Evolutionary conservation across 495 filamentous ascomycete species (phyloP), one percentile per base, ranked within the genome.

Genomic region (Xylaria acuta): DNA sequence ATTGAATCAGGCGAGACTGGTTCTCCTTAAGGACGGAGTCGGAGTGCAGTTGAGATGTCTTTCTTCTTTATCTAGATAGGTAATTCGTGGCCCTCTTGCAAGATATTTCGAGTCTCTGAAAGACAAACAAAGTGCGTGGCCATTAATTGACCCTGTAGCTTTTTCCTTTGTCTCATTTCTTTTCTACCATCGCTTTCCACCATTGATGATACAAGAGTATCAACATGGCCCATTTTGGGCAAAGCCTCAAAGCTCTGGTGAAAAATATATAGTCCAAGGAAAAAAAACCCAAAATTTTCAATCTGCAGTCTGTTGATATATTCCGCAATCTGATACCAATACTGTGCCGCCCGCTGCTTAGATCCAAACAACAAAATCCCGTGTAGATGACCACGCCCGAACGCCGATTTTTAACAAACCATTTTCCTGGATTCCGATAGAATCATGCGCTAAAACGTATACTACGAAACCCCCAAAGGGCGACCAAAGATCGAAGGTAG

Each of bases 251-350:
- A 14, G 16, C 41, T 27, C 49, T 16, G 53, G 53, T 56, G 53
- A 56, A 18, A 56, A 32, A 18, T 32, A 56, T 30, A 32, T 30
- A 56, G 25, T 7, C 27, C 51, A 36, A 69, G 18, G 4, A 22
- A 18, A 43, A 34, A 47, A 58, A 49, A 49, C 27, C 25, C 4
- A 45, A 30, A n/a, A n/a, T n/a, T n/a, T n/a, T 34, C 18, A 69
- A n/a, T 62, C 56, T 62, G 67, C 8, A 49, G 41, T 62, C 67
- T 38, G 41, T 45, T 45, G 36, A 59, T 32, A 59, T 45, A 58
- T 58, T 45, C 66, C 27, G 53, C 53, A 69, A 69, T 69, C 53
- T 69, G 66, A 25, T 69, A 45, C 54, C 66, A 59, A 45, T 54
- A 18, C 43, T 41, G 22, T 36, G 40, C 22, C 56, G 67, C 56